Evolutionary conservation across 257 asterid species (phyloP), one percentile per base, ranked within the genome.

Genomic region (Solanum megistacrolobum): DNA sequence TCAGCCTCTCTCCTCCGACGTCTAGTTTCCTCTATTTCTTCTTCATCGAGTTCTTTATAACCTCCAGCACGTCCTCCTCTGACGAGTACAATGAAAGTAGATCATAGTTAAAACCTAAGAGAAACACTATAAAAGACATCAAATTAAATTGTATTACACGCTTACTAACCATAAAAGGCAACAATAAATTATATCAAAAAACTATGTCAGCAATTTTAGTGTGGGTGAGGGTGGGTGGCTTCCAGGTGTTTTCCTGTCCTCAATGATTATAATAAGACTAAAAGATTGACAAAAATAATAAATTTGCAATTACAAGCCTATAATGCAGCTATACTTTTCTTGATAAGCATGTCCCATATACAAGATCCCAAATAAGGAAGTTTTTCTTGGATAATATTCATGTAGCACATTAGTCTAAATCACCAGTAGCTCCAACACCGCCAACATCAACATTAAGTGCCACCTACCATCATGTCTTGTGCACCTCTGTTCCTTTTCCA

Each of bases 61-160:
- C 99, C 99, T 91, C 99, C 99, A 78, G 96, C 99, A 89, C 99
- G 98, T 4, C 99, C 99, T 86, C 99, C 99, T 92, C 99, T 97
- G 90, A 78, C 23, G n/a, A 68, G 83, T 88, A 31, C 86, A 62
- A 39, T 60, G 79, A 83, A 78, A 55, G 25, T 36, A 86, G 66
- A 86, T 76, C 88, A 86, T 83, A 65, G 81, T 89, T 23, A 79
- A 60, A 31, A 87, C 83, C 69, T 82, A 29, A 52, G 36, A 82
- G 88, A n/a, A 92, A 32, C 31, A 4, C 43, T 55, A 84, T 27
- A 18, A 27, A 18, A 29, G 69, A 32, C 29, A 48, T 48, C 69
- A 82, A 82, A 48, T 29, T 82, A 18, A 58, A 60, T 25, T 21
- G 65, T 60, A 60, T 21, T 21, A 21, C 68, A 60, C 4, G 68